Percentiles rank a stretch among this genome's conserved stretches.
Evolutionary conservation across 805 yeast species (phyloP).

Genomic region (Danielia oregonensis): DNA sequence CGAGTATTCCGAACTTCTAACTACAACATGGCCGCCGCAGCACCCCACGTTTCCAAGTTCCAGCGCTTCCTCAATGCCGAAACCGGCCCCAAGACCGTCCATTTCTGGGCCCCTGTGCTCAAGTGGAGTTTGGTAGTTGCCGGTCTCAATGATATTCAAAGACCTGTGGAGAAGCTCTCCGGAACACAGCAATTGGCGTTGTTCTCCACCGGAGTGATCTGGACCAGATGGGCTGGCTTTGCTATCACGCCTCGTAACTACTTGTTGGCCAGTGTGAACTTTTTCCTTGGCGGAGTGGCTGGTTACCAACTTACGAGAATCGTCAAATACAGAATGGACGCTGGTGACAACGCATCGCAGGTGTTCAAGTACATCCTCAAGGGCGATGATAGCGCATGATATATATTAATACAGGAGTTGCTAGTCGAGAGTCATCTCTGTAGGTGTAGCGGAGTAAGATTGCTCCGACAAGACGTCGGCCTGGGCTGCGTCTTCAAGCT

Average conservation of each 20-base stretch:
- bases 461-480: background rate
- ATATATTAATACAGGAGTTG: no score
- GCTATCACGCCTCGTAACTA: slow-evolving; percentile 86
- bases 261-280: slow-evolving; percentile 87
- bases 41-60: slow-evolving; percentile 50
- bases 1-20: slow-evolving; percentile 1
- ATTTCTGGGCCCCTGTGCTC: slow-evolving; percentile 76
- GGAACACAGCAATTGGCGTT: slow-evolving; percentile 88
- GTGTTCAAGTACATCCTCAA: slow-evolving; percentile 55
- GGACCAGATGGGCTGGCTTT: slow-evolving; percentile 96
- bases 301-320: slow-evolving; percentile 78
- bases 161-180: slow-evolving; percentile 89
- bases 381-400: slow-evolving; percentile 33
- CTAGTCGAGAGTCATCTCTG: slow-evolving; percentile 2
- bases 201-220: slow-evolving; percentile 86
- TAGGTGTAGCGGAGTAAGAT: background rate
- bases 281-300: slow-evolving; percentile 89
- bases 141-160: slow-evolving; percentile 77
- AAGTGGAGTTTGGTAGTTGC: slow-evolving; percentile 91
- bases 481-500: background rate
- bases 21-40: slow-evolving; percentile 23
- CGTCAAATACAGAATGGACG: slow-evolving; percentile 54
- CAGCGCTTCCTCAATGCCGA: slow-evolving; percentile 73
- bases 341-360: slow-evolving; percentile 62
- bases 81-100: slow-evolving; percentile 97